These are phyloP conservation scores for Curvularia spicifera DNA, from an alignment of 2,329 filamentous ascomycete species.

Conservation along the genomic window DNA sequence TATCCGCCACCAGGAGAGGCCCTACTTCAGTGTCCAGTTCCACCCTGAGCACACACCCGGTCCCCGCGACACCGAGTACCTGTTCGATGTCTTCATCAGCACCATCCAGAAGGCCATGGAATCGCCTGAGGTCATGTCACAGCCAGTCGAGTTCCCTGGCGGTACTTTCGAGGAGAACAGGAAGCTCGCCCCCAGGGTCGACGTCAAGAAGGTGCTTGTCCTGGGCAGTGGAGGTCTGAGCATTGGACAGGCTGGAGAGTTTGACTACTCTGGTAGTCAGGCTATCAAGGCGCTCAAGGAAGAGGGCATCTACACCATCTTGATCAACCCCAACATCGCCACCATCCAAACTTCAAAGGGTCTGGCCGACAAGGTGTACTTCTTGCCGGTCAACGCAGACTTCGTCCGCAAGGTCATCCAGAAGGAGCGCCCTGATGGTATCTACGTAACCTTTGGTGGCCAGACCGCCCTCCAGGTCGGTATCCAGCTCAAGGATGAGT, in stretches of 20 bases:
- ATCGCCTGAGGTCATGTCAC: slow-evolving; percentile 69
- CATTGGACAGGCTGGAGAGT: slow-evolving; percentile 97
- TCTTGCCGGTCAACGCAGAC: slow-evolving; percentile 93
- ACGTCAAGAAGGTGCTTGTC: slow-evolving; percentile 92
- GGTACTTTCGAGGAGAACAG: slow-evolving; percentile 81
- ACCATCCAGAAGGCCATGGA: slow-evolving; percentile 76
- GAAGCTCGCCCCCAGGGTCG: slow-evolving; percentile 75
- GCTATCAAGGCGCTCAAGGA: slow-evolving; percentile 98
- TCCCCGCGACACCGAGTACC: slow-evolving; percentile 91
- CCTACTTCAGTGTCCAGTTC: slow-evolving; percentile 99
- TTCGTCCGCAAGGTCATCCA: slow-evolving; percentile 98
- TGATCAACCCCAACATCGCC: slow-evolving; percentile 99
- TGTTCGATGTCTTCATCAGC: slow-evolving; percentile 96
- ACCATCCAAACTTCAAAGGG: slow-evolving; percentile 99
- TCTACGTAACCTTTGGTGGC: slow-evolving; percentile 97
- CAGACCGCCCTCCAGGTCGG: slow-evolving; percentile 97
- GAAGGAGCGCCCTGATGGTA: slow-evolving; percentile 92
- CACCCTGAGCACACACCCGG: slow-evolving; percentile 97
- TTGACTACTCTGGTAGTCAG: slow-evolving; percentile 97
- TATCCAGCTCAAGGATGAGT: slow-evolving; percentile 97
- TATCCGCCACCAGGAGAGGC: slow-evolving; percentile 83
- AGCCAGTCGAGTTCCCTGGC: slow-evolving; percentile 85
- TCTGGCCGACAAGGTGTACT: slow-evolving; percentile 97
- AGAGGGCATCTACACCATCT: slow-evolving; percentile 95
- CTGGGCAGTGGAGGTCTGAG: slow-evolving; percentile 93